phyloP scores from a whole-genome alignment of 2,329 filamentous ascomycete genomes.

The Claviceps maximensis region DNA sequence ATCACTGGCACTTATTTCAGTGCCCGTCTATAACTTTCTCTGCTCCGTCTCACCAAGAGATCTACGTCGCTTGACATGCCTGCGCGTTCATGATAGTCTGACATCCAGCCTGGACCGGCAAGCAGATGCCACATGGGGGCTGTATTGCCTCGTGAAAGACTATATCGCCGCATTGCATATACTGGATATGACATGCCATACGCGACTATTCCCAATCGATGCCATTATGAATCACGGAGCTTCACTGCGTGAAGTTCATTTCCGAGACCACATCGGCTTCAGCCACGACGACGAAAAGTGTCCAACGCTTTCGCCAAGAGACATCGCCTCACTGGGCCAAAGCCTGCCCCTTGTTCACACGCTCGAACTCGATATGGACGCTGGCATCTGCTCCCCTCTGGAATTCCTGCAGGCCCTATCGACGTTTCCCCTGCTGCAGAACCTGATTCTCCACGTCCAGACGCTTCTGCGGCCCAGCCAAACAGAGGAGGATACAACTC shows the following conservation, averaged over 20 bases:
- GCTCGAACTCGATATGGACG: conserved; percentile 36
- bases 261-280: conserved; percentile 12
- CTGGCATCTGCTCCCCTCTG: conserved; percentile 18
- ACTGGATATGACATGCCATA: conserved; percentile 30
- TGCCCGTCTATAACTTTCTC: conserved; percentile 30
- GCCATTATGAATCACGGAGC: conserved; percentile 24
- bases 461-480: conserved; percentile 25
- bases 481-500: conserved; percentile 9
- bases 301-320: conserved; percentile 20
- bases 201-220: conserved; percentile 21
- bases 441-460: conserved; percentile 31
- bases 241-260: conserved; percentile 24
- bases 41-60: conserved; percentile 24
- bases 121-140: conserved; percentile 24
- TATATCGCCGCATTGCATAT: conserved; percentile 22
- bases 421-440: conserved; percentile 25
- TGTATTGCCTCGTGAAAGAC: conserved; percentile 21
- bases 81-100: conserved; percentile 27
- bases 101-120: conserved; percentile 25
- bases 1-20: conserved; percentile 13
- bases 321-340: conserved; percentile 21
- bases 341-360: conserved; percentile 21
- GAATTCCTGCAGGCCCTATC: conserved; percentile 26
- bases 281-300: not conserved
- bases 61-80: conserved; percentile 23